Evolutionary conservation across 768 basidiomycete genomes (phyloP).

Genomic region (Tubosaeta sp.): DNA sequence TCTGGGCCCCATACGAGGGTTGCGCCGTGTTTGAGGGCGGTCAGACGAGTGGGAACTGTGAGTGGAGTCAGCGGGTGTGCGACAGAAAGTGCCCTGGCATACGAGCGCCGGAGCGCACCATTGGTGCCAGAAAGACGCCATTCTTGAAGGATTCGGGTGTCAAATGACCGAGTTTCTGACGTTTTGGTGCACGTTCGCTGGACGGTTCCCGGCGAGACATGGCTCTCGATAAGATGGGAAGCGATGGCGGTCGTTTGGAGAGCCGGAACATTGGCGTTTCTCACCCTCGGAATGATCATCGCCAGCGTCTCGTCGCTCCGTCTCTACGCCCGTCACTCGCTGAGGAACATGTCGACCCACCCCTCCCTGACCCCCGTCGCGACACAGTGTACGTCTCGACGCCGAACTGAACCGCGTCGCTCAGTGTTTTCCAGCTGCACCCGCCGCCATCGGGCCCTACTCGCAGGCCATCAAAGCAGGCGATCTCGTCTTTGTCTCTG

Average conservation of each 20-base stretch:
- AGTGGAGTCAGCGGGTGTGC: neutral
- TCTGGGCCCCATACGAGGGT: slow-evolving; percentile 96
- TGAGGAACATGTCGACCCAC: slow-evolving; percentile 31
- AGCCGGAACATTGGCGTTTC: slow-evolving; percentile 2
- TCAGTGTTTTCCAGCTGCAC: slow-evolving; percentile 48
- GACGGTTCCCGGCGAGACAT: slow-evolving; percentile 57
- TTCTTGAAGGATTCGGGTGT: slow-evolving; percentile 76
- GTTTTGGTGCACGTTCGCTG: slow-evolving; percentile 42
- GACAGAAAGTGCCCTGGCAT: slow-evolving; percentile 31
- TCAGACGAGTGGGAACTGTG: slow-evolving; percentile 79
- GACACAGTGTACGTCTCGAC: slow-evolving; percentile 22
- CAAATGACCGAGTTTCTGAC: slow-evolving; percentile 53
- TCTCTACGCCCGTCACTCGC: neutral
- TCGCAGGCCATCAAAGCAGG: slow-evolving; percentile 82
- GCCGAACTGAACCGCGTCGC: neutral
- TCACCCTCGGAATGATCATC: neutral
- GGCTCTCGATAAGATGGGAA: neutral
- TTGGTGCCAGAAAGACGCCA: slow-evolving; percentile 94
- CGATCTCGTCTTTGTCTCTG: slow-evolving; percentile 84
- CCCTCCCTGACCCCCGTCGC: slow-evolving; percentile 34
- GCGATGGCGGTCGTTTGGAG: neutral
- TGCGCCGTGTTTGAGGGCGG: slow-evolving; percentile 89
- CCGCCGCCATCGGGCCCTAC: slow-evolving; percentile 83
- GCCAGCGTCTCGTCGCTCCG: neutral
- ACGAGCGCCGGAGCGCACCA: slow-evolving; percentile 94